These are phyloP conservation scores for Pneumocystis canis DNA, from an alignment of 1,139 yeast species.

Conservation along the genomic window DNA sequence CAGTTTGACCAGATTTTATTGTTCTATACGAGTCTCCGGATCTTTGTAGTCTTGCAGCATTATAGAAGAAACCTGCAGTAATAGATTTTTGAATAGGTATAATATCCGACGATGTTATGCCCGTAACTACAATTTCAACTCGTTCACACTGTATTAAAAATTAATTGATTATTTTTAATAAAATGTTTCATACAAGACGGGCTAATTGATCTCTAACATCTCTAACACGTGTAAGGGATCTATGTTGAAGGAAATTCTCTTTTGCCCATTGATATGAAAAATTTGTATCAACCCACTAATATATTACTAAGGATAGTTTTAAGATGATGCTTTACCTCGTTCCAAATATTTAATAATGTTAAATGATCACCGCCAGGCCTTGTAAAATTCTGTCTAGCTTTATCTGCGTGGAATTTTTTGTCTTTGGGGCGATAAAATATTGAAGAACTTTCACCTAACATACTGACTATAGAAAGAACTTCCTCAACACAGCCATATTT, in stretches of 20 bases:
- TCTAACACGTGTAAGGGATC: conserved; percentile 53
- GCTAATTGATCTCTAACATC: conserved; percentile 61
- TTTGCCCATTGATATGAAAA: conserved; percentile 73
- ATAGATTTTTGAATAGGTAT: conserved; percentile 49
- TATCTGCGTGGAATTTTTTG: conserved; percentile 49
- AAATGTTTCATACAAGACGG: conserved; percentile 16
- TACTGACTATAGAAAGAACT: conserved; percentile 55
- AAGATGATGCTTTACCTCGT: conserved; percentile 15
- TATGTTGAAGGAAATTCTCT: conserved; percentile 66
- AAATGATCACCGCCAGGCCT: conserved; percentile 64
- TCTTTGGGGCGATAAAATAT: conserved; percentile 65
- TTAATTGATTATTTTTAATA: not conserved
- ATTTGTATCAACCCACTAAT: conserved; percentile 56
- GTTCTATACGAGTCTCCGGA: conserved; percentile 61
- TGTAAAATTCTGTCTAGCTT: conserved; percentile 41
- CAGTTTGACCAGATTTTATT: conserved; percentile 47
- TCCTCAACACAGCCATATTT: conserved; percentile 47
- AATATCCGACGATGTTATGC: conserved; percentile 18
- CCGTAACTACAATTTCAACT: conserved; percentile 33
- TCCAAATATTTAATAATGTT: conserved; percentile 57
- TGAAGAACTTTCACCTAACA: conserved; percentile 69
- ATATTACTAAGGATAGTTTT: not conserved
- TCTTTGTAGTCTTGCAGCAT: conserved; percentile 54
- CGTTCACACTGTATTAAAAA: conserved; percentile 36
- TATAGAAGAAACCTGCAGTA: conserved; percentile 69